Conservation (phyloP, 202 grass and related monocot genomes). For the Bolboschoenoplectus hybrid region DNA sequence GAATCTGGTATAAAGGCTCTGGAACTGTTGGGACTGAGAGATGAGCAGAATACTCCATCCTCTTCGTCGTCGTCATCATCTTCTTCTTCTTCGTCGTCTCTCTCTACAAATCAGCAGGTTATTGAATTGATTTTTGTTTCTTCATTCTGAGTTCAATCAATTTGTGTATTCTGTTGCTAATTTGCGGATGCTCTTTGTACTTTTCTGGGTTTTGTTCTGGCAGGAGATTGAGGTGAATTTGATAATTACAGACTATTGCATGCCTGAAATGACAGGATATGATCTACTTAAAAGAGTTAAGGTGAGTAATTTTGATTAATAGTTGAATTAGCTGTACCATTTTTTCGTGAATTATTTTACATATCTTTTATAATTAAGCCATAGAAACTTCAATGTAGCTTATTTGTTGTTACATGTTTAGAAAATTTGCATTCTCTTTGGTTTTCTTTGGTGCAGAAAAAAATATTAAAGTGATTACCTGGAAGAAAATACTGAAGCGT, state of each 20-base stretch:
- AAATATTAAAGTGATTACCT: background rate
- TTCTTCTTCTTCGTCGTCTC: conserved; percentile 40
- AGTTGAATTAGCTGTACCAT: background rate
- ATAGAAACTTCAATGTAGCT: conserved; percentile 29
- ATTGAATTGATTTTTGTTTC: background rate
- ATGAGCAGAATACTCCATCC: conserved; percentile 42
- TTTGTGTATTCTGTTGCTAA: conserved; percentile 3
- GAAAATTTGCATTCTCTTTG: background rate
- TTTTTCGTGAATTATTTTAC: conserved; percentile 1
- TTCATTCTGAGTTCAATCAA: background rate
- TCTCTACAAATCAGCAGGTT: conserved; percentile 54
- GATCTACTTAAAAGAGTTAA: conserved; percentile 84
- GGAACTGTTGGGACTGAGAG: conserved; percentile 72
- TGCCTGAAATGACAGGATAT: conserved; percentile 98
- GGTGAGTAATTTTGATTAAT: conserved; percentile 43
- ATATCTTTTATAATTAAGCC: conserved; percentile 5
- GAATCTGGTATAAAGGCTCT: conserved; percentile 95
- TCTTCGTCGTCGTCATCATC: conserved; percentile 42
- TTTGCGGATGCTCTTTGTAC: background rate
- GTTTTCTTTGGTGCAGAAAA: background rate
- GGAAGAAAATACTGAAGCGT: background rate
- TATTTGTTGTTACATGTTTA: conserved; percentile 3
- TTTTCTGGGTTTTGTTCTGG: conserved; percentile 15
- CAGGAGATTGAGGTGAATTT: conserved; percentile 95
- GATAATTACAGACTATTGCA: conserved; percentile 98